Evolutionary conservation across 2,329 filamentous ascomycete species (phyloP).

Genomic region (Penicillium crustosum): DNA sequence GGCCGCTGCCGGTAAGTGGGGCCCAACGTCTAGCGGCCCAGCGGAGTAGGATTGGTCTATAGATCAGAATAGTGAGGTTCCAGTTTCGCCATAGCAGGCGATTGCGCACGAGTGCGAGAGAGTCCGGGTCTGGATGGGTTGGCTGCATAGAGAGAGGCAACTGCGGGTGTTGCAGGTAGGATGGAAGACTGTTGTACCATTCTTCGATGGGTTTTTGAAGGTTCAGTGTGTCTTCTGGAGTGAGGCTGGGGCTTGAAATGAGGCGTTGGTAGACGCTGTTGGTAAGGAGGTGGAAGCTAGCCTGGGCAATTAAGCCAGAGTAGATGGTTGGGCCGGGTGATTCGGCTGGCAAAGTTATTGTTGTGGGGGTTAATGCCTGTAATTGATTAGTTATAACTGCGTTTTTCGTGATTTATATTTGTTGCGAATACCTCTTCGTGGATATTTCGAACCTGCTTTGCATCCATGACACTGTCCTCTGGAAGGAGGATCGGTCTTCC

Average conservation of each 20-base stretch:
- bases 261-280: slow-evolving; percentile 48
- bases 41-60: slow-evolving; percentile 44
- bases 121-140: slow-evolving; percentile 36
- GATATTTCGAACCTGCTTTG: slow-evolving; percentile 47
- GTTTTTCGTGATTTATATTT: not conserved
- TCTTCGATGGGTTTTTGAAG: slow-evolving; percentile 46
- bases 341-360: slow-evolving; percentile 39
- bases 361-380: slow-evolving; percentile 32
- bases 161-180: slow-evolving; percentile 40
- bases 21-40: slow-evolving; percentile 41
- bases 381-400: not conserved
- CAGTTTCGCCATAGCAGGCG: slow-evolving; percentile 46
- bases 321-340: slow-evolving; percentile 44
- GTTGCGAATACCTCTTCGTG: slow-evolving; percentile 38
- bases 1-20: slow-evolving; percentile 21
- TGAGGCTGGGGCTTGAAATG: slow-evolving; percentile 44
- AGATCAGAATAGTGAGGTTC: slow-evolving; percentile 47
- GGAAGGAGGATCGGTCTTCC: slow-evolving; percentile 50
- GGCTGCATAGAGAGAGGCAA: slow-evolving; percentile 22
- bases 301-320: slow-evolving; percentile 44
- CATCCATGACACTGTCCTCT: slow-evolving; percentile 46
- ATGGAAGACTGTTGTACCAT: slow-evolving; percentile 44
- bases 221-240: slow-evolving; percentile 42
- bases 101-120: slow-evolving; percentile 41
- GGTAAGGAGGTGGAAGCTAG: slow-evolving; percentile 46